Percentiles rank a stretch among this genome's conserved stretches.
phyloP scores from a whole-genome alignment of 495 filamentous ascomycete genomes.

The Penicillium bovifimosum region DNA sequence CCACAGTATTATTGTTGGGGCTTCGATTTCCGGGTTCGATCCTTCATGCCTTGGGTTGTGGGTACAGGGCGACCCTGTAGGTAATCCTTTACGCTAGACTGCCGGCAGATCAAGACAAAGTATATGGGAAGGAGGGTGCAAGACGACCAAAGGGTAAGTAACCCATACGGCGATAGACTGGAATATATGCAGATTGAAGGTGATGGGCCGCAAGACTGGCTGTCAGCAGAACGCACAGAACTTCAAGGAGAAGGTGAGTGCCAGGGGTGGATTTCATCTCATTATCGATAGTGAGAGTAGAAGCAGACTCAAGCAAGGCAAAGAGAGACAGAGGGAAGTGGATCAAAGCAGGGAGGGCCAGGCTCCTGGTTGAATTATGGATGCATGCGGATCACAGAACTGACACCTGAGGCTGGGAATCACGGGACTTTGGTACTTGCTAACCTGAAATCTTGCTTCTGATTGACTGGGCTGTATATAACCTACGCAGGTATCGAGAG shows the following conservation, averaged over 20 bases:
- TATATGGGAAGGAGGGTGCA: background rate
- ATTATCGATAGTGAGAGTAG: background rate
- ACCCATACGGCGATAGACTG: background rate
- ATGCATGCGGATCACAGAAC: constrained; percentile 9
- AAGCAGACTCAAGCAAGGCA: background rate
- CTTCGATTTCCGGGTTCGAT: background rate
- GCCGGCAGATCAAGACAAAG: background rate
- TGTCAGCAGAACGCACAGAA: background rate
- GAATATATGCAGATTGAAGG: background rate
- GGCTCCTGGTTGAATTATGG: constrained; percentile 2
- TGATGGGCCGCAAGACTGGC: background rate
- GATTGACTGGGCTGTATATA: background rate
- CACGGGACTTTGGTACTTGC: constrained; percentile 7
- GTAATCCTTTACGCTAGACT: background rate
- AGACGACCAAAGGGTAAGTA: background rate
- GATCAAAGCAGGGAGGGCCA: constrained; percentile 8
- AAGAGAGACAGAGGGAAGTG: background rate
- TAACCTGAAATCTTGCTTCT: constrained; percentile 1
- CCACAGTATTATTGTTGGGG: background rate
- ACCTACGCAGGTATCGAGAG: no score
- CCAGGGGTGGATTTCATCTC: constrained; percentile 7
- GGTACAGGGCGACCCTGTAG: background rate
- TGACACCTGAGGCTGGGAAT: constrained; percentile 7
- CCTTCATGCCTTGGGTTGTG: constrained; percentile 2
- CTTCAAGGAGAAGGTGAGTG: background rate